Evolutionary conservation across 2,329 filamentous ascomycete species (phyloP).

Genomic region (Penicillium capsulatum): DNA sequence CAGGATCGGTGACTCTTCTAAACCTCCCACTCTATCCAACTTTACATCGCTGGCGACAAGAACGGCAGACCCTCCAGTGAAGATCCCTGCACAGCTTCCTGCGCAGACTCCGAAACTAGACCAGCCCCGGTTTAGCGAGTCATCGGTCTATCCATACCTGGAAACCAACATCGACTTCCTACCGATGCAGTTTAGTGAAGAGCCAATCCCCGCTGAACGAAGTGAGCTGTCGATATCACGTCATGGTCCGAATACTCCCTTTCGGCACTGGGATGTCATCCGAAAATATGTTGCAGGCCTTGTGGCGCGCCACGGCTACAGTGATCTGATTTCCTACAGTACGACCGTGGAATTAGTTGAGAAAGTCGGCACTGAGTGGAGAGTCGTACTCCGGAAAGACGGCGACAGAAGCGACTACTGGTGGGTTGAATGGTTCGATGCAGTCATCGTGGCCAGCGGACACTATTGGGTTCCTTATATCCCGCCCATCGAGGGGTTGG

Average conservation of each 20-base stretch:
- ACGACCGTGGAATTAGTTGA: constrained; percentile 58
- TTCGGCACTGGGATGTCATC: constrained; percentile 58
- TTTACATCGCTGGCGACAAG: constrained; percentile 48
- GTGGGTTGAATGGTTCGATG: constrained; percentile 62
- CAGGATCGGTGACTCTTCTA: no score
- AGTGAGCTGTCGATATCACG: constrained; percentile 42
- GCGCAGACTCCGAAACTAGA: constrained; percentile 41
- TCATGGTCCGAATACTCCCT: constrained; percentile 58
- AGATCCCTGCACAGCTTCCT: constrained; percentile 49
- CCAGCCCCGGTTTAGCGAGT: constrained; percentile 53
- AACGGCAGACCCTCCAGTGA: constrained; percentile 49
- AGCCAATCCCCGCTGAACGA: constrained; percentile 48
- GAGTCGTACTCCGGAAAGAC: no score
- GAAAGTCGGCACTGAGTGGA: constrained; percentile 42
- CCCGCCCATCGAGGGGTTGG: constrained; percentile 42
- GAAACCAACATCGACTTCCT: constrained; percentile 60
- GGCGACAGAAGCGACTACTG: constrained; percentile 50
- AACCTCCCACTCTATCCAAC: constrained; percentile 30
- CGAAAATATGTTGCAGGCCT: constrained; percentile 55
- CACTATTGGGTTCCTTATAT: constrained; percentile 58
- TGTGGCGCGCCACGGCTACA: constrained; percentile 52
- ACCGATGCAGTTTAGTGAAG: constrained; percentile 59
- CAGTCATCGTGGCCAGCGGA: constrained; percentile 57
- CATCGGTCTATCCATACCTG: constrained; percentile 59
- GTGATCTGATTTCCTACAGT: constrained; percentile 43